Base-by-base conservation (phyloP, 2,329 filamentous ascomycete genomes). In the Alternaria metachromatica region DNA sequence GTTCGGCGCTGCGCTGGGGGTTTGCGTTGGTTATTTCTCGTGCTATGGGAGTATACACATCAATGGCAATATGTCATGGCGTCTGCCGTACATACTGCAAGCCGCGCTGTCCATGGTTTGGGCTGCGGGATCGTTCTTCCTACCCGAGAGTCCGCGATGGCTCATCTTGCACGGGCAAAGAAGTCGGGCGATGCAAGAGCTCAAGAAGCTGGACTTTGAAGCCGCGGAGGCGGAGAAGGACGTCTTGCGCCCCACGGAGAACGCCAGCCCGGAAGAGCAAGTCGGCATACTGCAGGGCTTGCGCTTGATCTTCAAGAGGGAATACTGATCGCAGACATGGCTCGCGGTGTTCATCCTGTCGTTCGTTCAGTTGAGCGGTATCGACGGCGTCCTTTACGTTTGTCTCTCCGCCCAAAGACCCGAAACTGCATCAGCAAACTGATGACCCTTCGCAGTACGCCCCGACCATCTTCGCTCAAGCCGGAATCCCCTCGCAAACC, bases 211-310 rank as follows among this genome's bases (percentile, higher is more conserved):
- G 12, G 44, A 46, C 21, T 46, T 46, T 9, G 44, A 23, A 15
- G 21, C 44, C 0, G 44, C 21, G 2, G 44, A 46, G 4, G 44
- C 44, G 44, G 44, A 46, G 13, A 46, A 46, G 4, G 44, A 46
- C 21, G 44, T 46, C 7, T 3, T 46, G 23, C 44, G 44, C 1
- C 44, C 44, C 8, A 23, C 23, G 0, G 44, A 46, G 21, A 6
- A 21, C 2, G 44, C 21, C 0, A 0, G 0, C 5, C 12, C 44
- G 0, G 21, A 25, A 6, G 44, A 21, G 20, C 13, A 46, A 23
- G 21, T 46, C 21, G 21, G 13, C 1, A 15, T 46, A 21, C 4
- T 46, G 13, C 20, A 21, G 23, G 44, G 44, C 20, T 12, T 46
- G 21, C 44, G 44, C 12, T n/a, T 46, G 21, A 46, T 46, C 6